Percentiles rank a stretch among this genome's conserved stretches.
phyloP scores from a whole-genome alignment of 139 green algal species.

The Auxenochlorella pyrenoidosa region DNA sequence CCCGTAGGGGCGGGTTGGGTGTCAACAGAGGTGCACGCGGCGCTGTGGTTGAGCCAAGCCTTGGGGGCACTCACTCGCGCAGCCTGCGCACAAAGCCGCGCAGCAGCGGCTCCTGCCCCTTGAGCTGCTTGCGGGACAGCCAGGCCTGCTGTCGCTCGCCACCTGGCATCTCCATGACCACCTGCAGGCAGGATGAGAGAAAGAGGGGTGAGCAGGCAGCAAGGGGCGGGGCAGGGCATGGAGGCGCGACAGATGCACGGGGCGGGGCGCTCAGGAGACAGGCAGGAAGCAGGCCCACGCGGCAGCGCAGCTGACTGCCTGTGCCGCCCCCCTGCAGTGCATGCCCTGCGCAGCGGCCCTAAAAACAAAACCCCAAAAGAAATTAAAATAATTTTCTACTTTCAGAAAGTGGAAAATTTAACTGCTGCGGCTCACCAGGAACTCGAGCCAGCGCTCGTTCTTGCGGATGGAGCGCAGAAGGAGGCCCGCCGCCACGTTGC shows the following conservation, averaged over 20 bases:
- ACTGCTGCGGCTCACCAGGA: constrained; percentile 52
- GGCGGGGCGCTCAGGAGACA: too few relatives aligned
- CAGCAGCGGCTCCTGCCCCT: constrained; percentile 7
- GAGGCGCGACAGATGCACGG: too few relatives aligned
- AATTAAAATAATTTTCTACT: too few relatives aligned
- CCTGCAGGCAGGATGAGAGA: background rate
- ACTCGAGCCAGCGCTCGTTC: constrained; percentile 63
- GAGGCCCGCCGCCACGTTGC: constrained; percentile 49
- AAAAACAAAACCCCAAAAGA: too few relatives aligned
- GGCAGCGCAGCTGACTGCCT: too few relatives aligned
- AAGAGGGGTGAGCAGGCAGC: background rate
- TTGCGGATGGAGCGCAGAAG: constrained; percentile 51
- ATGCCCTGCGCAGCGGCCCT: too few relatives aligned
- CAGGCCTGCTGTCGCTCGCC: constrained; percentile 1
- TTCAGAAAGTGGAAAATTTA: too few relatives aligned
- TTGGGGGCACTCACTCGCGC: background rate
- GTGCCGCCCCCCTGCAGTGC: too few relatives aligned
- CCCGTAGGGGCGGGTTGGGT: too few relatives aligned
- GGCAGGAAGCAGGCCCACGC: too few relatives aligned
- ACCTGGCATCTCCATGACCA: background rate
- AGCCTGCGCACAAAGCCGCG: constrained; percentile 19
- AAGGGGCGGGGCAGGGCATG: too few relatives aligned
- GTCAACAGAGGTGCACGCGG: background rate
- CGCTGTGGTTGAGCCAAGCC: too few relatives aligned
- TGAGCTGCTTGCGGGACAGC: constrained; percentile 30